These are phyloP conservation scores for Naegleria lovaniensis DNA, from an alignment of 208 protist species.

Conservation along the genomic window DNA sequence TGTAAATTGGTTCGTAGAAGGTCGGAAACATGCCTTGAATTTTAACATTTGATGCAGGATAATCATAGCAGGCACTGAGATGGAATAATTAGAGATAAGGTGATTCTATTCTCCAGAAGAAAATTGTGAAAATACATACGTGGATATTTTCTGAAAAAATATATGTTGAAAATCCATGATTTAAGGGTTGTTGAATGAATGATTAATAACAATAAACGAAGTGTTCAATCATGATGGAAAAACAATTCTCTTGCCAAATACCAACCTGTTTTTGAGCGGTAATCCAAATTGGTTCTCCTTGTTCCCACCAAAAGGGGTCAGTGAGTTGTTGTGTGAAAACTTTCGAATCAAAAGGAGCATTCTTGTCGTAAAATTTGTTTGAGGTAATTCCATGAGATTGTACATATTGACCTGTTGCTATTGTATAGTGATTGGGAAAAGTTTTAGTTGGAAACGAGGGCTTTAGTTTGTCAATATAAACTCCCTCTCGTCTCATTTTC, in stretches of 20 bases:
- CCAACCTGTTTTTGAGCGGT: not conserved
- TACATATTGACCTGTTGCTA: not conserved
- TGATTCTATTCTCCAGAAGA: too few species aligned
- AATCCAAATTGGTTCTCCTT: constrained; percentile 4
- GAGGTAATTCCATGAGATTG: not conserved
- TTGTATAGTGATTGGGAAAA: constrained; percentile 10
- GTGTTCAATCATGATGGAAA: too few species aligned
- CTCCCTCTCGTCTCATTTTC: not conserved
- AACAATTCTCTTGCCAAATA: too few species aligned
- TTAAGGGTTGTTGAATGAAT: too few species aligned
- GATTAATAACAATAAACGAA: too few species aligned
- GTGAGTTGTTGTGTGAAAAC: not conserved
- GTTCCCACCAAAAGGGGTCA: not conserved
- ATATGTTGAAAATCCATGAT: too few species aligned
- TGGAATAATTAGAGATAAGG: too few species aligned
- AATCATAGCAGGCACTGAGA: not conserved
- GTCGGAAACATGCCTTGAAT: not conserved
- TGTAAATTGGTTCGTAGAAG: not conserved
- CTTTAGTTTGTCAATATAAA: not conserved
- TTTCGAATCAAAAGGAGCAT: not conserved
- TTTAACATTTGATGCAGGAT: not conserved
- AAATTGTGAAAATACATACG: too few species aligned
- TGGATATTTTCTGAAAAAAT: too few species aligned
- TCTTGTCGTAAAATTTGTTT: not conserved
- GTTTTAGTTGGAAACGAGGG: constrained; percentile 11